These are phyloP conservation scores for Calycina marina DNA, from an alignment of 2,329 filamentous ascomycete species.

Conservation along the genomic window DNA sequence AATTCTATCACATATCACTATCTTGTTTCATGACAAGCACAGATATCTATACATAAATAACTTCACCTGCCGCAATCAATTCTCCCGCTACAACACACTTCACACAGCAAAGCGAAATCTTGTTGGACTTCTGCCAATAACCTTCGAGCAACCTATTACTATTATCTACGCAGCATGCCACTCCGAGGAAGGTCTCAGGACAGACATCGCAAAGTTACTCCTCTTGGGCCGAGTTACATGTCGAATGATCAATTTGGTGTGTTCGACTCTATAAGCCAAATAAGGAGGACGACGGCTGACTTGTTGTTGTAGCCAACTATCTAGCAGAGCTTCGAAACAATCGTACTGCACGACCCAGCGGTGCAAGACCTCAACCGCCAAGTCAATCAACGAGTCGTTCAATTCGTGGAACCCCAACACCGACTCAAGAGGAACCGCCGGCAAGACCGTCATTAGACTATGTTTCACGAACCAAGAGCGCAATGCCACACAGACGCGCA, in stretches of 20 bases:
- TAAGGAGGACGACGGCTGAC: too few relatives aligned
- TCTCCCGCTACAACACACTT: too few relatives aligned
- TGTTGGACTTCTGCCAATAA: too few relatives aligned
- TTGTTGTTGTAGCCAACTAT: constrained; percentile 46
- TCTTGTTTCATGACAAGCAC: too few relatives aligned
- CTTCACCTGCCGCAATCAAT: too few relatives aligned
- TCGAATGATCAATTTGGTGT: constrained; percentile 52
- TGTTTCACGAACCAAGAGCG: constrained; percentile 16
- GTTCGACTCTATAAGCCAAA: too few relatives aligned
- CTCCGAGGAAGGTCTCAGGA: constrained; percentile 22
- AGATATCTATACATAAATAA: too few relatives aligned
- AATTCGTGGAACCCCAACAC: constrained; percentile 26
- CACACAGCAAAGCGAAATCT: too few relatives aligned
- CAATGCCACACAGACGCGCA: constrained; percentile 16
- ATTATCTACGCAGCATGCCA: constrained; percentile 12
- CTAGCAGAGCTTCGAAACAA: constrained; percentile 56
- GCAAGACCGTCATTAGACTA: constrained; percentile 10
- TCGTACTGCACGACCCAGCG: constrained; percentile 52
- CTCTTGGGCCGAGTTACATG: constrained; percentile 50
- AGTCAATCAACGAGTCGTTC: constrained; percentile 21
- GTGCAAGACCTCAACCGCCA: constrained; percentile 49
- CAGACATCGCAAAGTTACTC: constrained; percentile 37
- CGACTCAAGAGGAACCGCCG: constrained; percentile 6
- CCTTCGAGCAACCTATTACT: too few relatives aligned
- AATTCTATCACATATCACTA: too few relatives aligned